Evolutionary conservation across 2,329 filamentous ascomycete species (phyloP), one percentile per base, ranked within the genome.

Genomic region (Cadophora sp.): DNA sequence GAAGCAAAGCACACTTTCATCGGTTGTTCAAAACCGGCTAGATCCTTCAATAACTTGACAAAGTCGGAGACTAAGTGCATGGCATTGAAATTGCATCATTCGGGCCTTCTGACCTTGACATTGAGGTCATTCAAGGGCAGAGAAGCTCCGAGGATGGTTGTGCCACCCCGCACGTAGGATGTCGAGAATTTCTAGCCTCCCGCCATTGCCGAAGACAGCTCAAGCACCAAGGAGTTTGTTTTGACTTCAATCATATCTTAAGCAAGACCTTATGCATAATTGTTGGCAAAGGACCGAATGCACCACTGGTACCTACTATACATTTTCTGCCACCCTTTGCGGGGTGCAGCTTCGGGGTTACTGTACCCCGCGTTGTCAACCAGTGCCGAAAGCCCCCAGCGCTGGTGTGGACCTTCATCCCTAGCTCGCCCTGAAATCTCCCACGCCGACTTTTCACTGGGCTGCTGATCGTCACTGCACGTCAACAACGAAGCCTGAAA

Each of bases 161-260:
- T 55, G 26, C 26, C 50, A 55, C 51, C 27, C 51, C 51, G 26
- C 51, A 55, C 26, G 51, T 27, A 27, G 26, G 51, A 27, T 29
- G 51, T 31, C 14, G 24, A 53, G 27, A 24, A 1, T 53, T 53
- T 12, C 31, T n/a, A n/a, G 19, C 6, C 50, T 27, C 9, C 27
- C 27, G 24, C 50, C 29, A 37, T 5, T 59, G 31, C 56, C n/a
- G 31, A 59, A 24, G 19, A 43, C 56, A 43, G 31, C 29, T 55
- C 16, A 40, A 61, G 14, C 19, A 2, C 14, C 8, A 61, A 26
- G 34, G 51, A 48, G 53, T 9, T 65, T 65, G 56, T 65, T 27
- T 51, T 65, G 22, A 65, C 55, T 65, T 61, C 55, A 61, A 22
- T 48, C n/a, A 22, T 6, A 61, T 22, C 43, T 60, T 53, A 65